Conservation (phyloP, 1,284 basidiomycete genomes). For the Blastosporella zonata region DNA sequence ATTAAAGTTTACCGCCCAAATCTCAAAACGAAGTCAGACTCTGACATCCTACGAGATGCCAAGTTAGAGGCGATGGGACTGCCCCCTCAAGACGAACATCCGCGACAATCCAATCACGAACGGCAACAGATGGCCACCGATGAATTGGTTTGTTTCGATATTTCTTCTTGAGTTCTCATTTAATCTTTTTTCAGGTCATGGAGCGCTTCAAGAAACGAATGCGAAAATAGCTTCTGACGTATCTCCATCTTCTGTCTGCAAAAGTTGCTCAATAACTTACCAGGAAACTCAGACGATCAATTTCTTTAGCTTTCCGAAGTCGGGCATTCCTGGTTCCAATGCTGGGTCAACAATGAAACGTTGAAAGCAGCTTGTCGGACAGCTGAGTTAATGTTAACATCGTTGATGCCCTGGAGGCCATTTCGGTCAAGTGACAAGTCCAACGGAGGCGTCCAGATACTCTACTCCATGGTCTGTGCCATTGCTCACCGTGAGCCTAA, state of each 20-base stretch:
- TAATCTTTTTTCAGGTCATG: constrained; percentile 57
- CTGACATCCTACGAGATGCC: constrained; percentile 82
- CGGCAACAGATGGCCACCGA: constrained; percentile 85
- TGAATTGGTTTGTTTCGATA: constrained; percentile 60
- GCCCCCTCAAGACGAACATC: constrained; percentile 54
- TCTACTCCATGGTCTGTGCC: too few species aligned
- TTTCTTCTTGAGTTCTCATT: constrained; percentile 1
- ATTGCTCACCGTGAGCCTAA: too few species aligned
- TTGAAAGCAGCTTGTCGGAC: too few species aligned
- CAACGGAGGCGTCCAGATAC: too few species aligned
- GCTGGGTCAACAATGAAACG: too few species aligned
- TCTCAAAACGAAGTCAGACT: constrained; percentile 76
- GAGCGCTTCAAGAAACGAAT: constrained; percentile 86
- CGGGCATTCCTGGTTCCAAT: constrained; percentile 19
- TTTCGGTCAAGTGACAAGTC: too few species aligned
- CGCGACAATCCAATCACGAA: constrained; percentile 48
- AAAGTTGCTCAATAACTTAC: constrained; percentile 2
- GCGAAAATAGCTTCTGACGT: constrained; percentile 43
- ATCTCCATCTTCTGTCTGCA: constrained; percentile 9
- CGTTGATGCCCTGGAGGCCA: too few species aligned
- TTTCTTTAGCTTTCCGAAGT: constrained; percentile 18
- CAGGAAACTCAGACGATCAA: constrained; percentile 1
- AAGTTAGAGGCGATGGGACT: constrained; percentile 81
- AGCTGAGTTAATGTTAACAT: too few species aligned
- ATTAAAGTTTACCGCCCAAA: constrained; percentile 78